Conservation (phyloP, 257 asterid species). For the Fraxinus quadrangulata region DNA sequence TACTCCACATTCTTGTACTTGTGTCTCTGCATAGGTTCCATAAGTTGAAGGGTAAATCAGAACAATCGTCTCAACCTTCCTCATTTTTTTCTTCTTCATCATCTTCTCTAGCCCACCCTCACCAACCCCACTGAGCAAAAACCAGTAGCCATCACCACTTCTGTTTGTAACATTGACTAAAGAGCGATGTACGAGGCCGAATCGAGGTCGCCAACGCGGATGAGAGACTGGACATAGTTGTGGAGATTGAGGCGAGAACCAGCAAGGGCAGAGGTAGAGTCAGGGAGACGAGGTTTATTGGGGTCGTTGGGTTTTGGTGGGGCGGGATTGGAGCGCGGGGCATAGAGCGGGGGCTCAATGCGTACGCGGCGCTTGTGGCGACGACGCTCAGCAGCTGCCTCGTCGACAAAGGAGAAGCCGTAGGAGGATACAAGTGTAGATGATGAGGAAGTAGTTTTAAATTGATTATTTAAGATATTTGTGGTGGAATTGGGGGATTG, state of each 20-base stretch:
- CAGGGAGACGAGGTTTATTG: slow-evolving; percentile 67
- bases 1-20: neutral
- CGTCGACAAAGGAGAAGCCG: slow-evolving; percentile 43
- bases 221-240: slow-evolving; percentile 86
- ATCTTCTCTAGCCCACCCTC: too few relatives aligned
- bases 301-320: slow-evolving; percentile 33
- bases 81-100: too few relatives aligned
- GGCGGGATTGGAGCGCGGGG: slow-evolving; percentile 36
- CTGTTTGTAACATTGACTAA: slow-evolving; percentile 60
- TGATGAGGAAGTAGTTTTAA: neutral
- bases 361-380: slow-evolving; percentile 38
- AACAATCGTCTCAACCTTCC: too few relatives aligned
- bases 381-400: slow-evolving; percentile 56
- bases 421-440: slow-evolving; percentile 25
- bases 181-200: slow-evolving; percentile 74
- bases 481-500: slow-evolving; percentile 17
- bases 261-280: slow-evolving; percentile 63
- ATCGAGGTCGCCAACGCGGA: slow-evolving; percentile 83
- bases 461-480: neutral
- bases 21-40: too few relatives aligned
- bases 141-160: too few relatives aligned
- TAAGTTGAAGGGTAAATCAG: too few relatives aligned
- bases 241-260: slow-evolving; percentile 85
- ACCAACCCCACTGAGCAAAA: too few relatives aligned
- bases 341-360: slow-evolving; percentile 14